phyloP scores from a whole-genome alignment of 73 alveolate species.

The Paramecium pentaurelia region DNA sequence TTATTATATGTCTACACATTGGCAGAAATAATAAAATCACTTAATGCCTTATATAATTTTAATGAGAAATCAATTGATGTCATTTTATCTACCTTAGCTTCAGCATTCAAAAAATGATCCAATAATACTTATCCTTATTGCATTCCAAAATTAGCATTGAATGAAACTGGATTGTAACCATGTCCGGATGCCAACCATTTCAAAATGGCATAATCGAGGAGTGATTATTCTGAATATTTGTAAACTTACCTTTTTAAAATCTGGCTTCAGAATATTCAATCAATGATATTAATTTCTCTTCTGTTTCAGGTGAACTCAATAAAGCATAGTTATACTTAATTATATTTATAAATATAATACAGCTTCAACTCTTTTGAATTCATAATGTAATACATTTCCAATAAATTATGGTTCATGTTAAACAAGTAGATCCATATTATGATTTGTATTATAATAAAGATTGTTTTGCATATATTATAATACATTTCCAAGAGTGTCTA shows the following conservation, averaged over 20 bases:
- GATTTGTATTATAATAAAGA: not conserved
- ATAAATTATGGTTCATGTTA: not conserved
- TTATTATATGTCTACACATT: not conserved
- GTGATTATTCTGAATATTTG: not conserved
- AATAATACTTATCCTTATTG: not conserved
- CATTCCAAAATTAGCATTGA: not conserved
- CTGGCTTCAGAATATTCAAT: not conserved
- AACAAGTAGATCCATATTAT: not conserved
- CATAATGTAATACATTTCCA: not conserved
- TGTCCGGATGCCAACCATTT: conserved; percentile 7
- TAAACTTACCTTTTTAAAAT: not conserved
- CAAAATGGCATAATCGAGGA: not conserved
- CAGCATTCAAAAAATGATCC: not conserved
- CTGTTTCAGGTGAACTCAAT: not conserved
- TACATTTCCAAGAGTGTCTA: not conserved
- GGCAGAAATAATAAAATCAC: not conserved
- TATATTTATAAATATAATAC: not conserved
- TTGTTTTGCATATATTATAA: not conserved
- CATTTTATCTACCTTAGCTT: not conserved
- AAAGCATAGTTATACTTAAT: not conserved
- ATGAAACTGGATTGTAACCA: not conserved
- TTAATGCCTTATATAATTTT: not conserved
- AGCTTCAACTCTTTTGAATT: not conserved
- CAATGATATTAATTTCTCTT: not conserved
- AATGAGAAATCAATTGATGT: not conserved